These are phyloP conservation scores for Mrakia hoshinonis DNA, from an alignment of 768 basidiomycete genomes.

Conservation along the genomic window DNA sequence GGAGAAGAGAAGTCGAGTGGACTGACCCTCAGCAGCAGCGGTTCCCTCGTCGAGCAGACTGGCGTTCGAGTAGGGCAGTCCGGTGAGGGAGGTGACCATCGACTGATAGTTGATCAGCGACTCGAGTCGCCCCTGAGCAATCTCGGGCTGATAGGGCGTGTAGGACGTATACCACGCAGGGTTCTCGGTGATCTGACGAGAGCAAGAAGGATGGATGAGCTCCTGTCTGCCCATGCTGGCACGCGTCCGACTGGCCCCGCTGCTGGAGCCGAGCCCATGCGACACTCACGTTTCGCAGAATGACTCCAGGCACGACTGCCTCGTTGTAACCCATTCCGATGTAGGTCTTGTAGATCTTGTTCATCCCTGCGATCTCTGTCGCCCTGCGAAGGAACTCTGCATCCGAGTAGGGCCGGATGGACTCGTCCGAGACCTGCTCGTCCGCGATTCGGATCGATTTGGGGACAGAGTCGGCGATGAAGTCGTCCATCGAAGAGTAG, in stretches of 20 bases:
- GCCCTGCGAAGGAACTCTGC: conserved; percentile 67
- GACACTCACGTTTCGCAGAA: conserved; percentile 68
- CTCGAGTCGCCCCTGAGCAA: conserved; percentile 96
- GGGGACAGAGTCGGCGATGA: conserved; percentile 75
- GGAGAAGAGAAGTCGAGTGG: no score
- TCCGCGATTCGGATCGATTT: conserved; percentile 59
- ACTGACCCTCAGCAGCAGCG: conserved; percentile 33
- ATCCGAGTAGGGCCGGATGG: conserved; percentile 73
- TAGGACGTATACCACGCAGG: conserved; percentile 84
- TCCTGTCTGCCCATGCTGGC: conserved; percentile 1
- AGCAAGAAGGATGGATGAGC: no score
- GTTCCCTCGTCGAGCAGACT: conserved; percentile 75
- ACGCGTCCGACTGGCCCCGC: no score
- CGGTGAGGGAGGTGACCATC: conserved; percentile 86
- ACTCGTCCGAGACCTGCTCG: conserved; percentile 54
- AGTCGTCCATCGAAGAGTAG: conserved; percentile 78
- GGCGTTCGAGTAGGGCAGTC: conserved; percentile 92
- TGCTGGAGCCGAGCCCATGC: no score
- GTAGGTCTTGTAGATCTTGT: conserved; percentile 79
- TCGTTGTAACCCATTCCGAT: conserved; percentile 98
- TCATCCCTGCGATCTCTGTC: conserved; percentile 64
- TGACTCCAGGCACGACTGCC: conserved; percentile 89
- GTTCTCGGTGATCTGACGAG: conserved; percentile 54
- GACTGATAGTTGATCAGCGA: conserved; percentile 95
- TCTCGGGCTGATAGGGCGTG: conserved; percentile 60